These are phyloP conservation scores for Carpinus viminea DNA, from an alignment of 306 rosid genomes.

Conservation along the genomic window DNA sequence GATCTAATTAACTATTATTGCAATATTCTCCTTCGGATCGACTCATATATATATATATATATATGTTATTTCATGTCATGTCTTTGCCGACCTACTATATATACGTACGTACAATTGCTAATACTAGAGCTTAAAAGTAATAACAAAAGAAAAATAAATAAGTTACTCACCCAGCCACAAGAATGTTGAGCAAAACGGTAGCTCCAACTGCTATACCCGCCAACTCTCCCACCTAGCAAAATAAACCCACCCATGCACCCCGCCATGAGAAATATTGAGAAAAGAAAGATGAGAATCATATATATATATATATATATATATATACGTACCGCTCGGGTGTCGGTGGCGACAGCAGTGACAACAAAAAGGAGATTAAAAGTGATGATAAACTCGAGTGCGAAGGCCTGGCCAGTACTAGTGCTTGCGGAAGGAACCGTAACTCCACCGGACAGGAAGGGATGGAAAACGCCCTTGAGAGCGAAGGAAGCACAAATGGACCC, in stretches of 20 bases:
- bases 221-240: conserved; percentile 72
- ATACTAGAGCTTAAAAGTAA: too few species aligned
- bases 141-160: not conserved
- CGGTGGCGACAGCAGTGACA: conserved; percentile 93
- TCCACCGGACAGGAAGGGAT: conserved; percentile 80
- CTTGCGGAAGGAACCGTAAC: conserved; percentile 67
- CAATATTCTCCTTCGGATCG: not conserved
- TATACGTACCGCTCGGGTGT: conserved; percentile 68
- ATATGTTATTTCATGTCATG: too few species aligned
- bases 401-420: conserved; percentile 55
- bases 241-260: not conserved
- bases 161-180: conserved; percentile 66
- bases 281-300: not conserved
- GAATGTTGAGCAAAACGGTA: conserved; percentile 82
- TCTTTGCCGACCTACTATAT: too few species aligned
- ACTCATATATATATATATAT: too few species aligned
- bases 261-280: too few species aligned
- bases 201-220: conserved; percentile 96
- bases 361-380: conserved; percentile 85
- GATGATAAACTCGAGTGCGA: conserved; percentile 81
- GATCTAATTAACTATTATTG: not conserved
- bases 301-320: too few species aligned
- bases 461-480: conserved; percentile 72
- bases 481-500: conserved; percentile 81
- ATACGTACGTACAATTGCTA: too few species aligned